phyloP scores from a whole-genome alignment of 2,329 filamentous ascomycete species.

The Exophiala sideris region DNA sequence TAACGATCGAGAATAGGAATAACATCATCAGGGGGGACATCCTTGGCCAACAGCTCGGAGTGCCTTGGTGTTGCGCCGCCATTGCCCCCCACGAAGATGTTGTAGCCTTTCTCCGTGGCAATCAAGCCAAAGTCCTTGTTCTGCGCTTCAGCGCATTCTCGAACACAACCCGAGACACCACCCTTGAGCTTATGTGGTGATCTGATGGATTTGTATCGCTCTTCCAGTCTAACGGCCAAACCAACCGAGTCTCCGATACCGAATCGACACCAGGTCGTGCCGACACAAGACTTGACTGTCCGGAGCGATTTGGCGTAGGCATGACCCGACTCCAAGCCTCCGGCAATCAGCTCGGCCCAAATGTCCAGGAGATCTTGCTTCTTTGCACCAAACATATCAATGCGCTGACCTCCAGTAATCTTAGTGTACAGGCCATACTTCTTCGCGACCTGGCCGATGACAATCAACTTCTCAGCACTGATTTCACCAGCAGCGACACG shows the following conservation, averaged over 20 bases:
- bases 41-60: slow-evolving; percentile 77
- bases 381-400: slow-evolving; percentile 87
- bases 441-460: slow-evolving; percentile 78
- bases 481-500: slow-evolving; percentile 83
- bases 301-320: slow-evolving; percentile 85
- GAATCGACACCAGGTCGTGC: slow-evolving; percentile 86
- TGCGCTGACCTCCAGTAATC: slow-evolving; percentile 86
- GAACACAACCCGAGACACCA: slow-evolving; percentile 84
- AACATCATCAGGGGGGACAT: slow-evolving; percentile 78
- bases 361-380: slow-evolving; percentile 82
- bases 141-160: slow-evolving; percentile 88
- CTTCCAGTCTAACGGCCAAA: slow-evolving; percentile 81
- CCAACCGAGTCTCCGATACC: slow-evolving; percentile 88
- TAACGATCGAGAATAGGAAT: slow-evolving; percentile 83
- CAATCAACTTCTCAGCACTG: slow-evolving; percentile 77
- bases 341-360: slow-evolving; percentile 75
- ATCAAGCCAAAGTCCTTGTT: slow-evolving; percentile 93
- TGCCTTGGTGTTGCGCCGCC: slow-evolving; percentile 82
- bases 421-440: slow-evolving; percentile 84
- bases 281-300: slow-evolving; percentile 85
- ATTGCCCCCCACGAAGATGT: slow-evolving; percentile 86
- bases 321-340: slow-evolving; percentile 85
- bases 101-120: slow-evolving; percentile 88
- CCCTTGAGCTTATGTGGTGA: slow-evolving; percentile 88
- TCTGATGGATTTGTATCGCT: slow-evolving; percentile 89